phyloP scores from a whole-genome alignment of 176 grass and related monocot genomes.

The Avena eriantha region DNA sequence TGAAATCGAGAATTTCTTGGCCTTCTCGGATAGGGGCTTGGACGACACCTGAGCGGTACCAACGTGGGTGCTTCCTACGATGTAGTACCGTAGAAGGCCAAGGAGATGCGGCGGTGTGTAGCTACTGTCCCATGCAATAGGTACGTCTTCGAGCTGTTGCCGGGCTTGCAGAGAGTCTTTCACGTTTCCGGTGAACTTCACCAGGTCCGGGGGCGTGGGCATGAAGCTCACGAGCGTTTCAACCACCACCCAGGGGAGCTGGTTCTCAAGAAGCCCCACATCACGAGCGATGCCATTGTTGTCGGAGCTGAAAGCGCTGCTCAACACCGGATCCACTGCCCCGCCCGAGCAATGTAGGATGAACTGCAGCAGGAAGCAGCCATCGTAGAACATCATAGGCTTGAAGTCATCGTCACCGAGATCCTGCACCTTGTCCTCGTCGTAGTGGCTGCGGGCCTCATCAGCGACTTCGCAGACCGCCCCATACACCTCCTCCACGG shows the following conservation, averaged over 20 bases:
- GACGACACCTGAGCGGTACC: too few species aligned
- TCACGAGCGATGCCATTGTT: background rate
- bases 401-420: background rate
- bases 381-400: slow-evolving; percentile 17
- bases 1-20: background rate
- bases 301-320: background rate
- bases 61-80: background rate
- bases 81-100: background rate
- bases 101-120: background rate
- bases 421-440: background rate
- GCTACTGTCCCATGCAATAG: background rate
- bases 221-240: background rate
- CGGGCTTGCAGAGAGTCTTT: background rate
- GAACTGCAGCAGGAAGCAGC: slow-evolving; percentile 7
- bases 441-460: background rate
- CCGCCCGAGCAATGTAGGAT: too few species aligned
- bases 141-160: background rate
- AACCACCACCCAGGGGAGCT: slow-evolving; percentile 7
- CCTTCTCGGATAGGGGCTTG: background rate
- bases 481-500: background rate
- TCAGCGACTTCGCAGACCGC: background rate
- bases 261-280: background rate
- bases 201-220: background rate
- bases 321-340: background rate
- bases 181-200: background rate